Conservation (phyloP, 345 rosid genomes). For the Eucalyptus dawsonii region DNA sequence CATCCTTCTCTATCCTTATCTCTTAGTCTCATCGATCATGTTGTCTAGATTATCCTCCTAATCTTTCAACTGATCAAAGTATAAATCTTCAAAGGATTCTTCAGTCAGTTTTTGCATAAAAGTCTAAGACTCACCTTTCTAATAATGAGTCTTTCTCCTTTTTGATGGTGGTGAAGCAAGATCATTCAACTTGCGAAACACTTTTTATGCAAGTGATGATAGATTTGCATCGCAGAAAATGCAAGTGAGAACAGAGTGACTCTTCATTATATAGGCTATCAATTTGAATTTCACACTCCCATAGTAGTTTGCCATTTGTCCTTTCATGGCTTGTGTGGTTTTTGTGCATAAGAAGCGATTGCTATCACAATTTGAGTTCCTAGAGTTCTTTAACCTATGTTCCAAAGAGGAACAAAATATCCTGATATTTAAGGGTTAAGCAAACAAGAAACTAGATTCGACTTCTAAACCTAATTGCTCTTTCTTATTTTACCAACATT, state of each 20-base stretch:
- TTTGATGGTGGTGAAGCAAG: no score
- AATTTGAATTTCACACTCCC: neutral
- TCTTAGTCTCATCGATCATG: no score
- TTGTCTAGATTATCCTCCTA: no score
- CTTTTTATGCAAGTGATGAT: neutral
- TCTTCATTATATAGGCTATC: neutral
- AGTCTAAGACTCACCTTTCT: no score
- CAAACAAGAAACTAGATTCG: neutral
- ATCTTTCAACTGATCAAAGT: no score
- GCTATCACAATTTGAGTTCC: neutral
- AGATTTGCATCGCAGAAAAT: neutral
- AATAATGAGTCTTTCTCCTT: no score
- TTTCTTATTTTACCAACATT: neutral
- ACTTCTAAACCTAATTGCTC: neutral
- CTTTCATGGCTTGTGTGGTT: neutral
- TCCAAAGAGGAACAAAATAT: neutral
- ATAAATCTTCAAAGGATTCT: no score
- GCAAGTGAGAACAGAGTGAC: neutral
- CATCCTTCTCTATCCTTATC: no score
- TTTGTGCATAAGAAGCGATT: no score
- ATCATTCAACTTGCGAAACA: neutral
- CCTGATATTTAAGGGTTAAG: neutral
- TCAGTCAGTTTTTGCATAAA: no score
- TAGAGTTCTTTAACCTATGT: neutral
- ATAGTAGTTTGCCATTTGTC: neutral